Conservation (phyloP, 192 early-diverging fungal species). For the Coemansia sp. region DNA sequence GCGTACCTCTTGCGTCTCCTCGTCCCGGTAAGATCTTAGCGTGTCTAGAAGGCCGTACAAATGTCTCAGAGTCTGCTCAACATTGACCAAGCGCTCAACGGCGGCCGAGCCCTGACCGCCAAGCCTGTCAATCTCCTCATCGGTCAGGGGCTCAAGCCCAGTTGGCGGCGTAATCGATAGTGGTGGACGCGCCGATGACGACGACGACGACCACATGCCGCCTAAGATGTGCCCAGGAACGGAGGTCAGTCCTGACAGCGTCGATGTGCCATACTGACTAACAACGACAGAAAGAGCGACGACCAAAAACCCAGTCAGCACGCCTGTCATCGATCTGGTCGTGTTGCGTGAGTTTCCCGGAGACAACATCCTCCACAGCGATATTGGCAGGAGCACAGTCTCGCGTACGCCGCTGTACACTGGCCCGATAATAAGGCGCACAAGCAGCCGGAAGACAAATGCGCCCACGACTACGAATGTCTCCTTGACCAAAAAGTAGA, state of each 20-base stretch:
- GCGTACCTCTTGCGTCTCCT: slow-evolving; percentile 43
- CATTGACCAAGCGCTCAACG: slow-evolving; percentile 38
- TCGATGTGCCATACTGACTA: slow-evolving; percentile 32
- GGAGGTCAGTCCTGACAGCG: slow-evolving; percentile 20
- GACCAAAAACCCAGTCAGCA: slow-evolving; percentile 35
- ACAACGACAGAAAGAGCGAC: slow-evolving; percentile 41
- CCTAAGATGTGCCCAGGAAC: slow-evolving; percentile 9
- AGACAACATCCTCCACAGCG: slow-evolving; percentile 31
- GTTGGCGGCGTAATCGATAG: slow-evolving; percentile 11
- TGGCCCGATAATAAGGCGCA: slow-evolving; percentile 31
- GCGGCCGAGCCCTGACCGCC: slow-evolving; percentile 42
- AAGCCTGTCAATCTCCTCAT: slow-evolving; percentile 37
- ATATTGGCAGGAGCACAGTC: slow-evolving; percentile 30
- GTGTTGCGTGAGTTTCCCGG: slow-evolving; percentile 32
- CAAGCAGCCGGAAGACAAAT: slow-evolving; percentile 24
- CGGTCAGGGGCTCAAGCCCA: slow-evolving; percentile 33
- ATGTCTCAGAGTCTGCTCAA: slow-evolving; percentile 50
- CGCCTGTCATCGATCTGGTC: slow-evolving; percentile 27
- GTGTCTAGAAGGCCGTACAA: slow-evolving; percentile 47
- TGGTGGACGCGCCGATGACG: background rate
- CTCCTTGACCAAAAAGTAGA: slow-evolving; percentile 58
- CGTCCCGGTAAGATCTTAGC: slow-evolving; percentile 45
- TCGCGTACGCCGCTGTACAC: slow-evolving; percentile 38
- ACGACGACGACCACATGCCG: slow-evolving; percentile 5
- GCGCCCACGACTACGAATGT: slow-evolving; percentile 23